A percentile compares a stretch with the other conserved stretches of the same genome.
These are phyloP conservation scores for Antrodiella citrinella DNA, from an alignment of 768 basidiomycete species.

Conservation along the genomic window DNA sequence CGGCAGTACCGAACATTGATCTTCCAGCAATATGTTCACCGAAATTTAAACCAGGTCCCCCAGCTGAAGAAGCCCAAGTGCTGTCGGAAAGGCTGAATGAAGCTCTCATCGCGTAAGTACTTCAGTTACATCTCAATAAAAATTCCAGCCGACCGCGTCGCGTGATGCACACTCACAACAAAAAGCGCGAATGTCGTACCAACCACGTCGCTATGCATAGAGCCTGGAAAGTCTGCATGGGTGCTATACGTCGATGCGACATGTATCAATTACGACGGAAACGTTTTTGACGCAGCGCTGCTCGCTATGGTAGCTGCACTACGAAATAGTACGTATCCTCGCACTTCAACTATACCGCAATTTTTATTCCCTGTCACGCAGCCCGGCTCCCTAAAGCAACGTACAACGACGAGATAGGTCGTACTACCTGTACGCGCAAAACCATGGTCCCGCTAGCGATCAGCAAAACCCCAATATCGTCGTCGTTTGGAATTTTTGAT, in stretches of 20 bases:
- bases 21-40: constrained; percentile 90
- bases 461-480: constrained; percentile 36
- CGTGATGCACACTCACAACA: too few relatives aligned
- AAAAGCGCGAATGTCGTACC: constrained; percentile 60
- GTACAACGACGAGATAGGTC: constrained; percentile 59
- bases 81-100: constrained; percentile 80
- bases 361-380: constrained; percentile 20
- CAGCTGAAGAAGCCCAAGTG: constrained; percentile 89
- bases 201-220: constrained; percentile 67
- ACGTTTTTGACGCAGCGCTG: constrained; percentile 85
- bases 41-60: constrained; percentile 92
- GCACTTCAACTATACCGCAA: not conserved
- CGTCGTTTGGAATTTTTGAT: constrained; percentile 79
- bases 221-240: constrained; percentile 78
- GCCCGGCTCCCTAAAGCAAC: constrained; percentile 65
- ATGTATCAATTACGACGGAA: constrained; percentile 97
- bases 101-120: constrained; percentile 59
- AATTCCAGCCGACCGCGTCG: too few relatives aligned
- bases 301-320: constrained; percentile 85
- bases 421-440: constrained; percentile 54
- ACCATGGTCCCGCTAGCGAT: constrained; percentile 39
- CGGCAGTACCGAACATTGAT: constrained; percentile 87
- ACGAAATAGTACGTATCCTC: constrained; percentile 57
- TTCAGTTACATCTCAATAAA: not conserved
- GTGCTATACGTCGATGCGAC: constrained; percentile 91